Evolutionary conservation across 805 yeast species (phyloP), one percentile per base, ranked within the genome.

Genomic region (Zygosaccharomyces bailii): DNA sequence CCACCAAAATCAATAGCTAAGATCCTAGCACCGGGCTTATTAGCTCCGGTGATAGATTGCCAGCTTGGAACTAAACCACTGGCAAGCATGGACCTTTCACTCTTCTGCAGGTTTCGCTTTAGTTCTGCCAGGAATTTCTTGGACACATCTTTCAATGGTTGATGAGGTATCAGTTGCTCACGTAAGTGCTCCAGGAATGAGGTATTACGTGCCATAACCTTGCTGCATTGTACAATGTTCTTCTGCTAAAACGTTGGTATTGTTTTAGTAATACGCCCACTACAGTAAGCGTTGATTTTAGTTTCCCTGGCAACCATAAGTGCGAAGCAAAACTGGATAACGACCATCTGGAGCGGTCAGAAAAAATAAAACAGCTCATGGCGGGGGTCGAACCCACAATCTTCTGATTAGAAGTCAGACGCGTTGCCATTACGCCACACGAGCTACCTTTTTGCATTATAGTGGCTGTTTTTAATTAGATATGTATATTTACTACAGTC

Each of bases 401-500:
- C 75, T 71, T 70, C 74, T 71, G 75, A 71, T 71, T 71, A 70
- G 75, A 71, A 71, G 75, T 71, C 75, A 71, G 74, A 71, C 75
- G 75, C 75, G 75, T 71, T 71, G 75, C 75, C 75, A 71, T 71
- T 71, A 71, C 75, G 75, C 75, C 75, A 71, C 72, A 70, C 74
- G 68, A 71, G 75, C 75, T 63, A 40, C n/a, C n/a, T n/a, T 31
- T 16, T 20, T 17, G 36, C 29, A 30, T 34, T 13, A 19, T 6
- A 11, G 10, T 1, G 4, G n/a, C n/a, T n/a, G n/a, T n/a, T n/a
- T n/a, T n/a, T n/a, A n/a, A n/a, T n/a, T n/a, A n/a, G n/a, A n/a
- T n/a, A n/a, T n/a, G n/a, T n/a, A n/a, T n/a, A n/a, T n/a, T n/a
- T n/a, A n/a, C n/a, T n/a, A n/a, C n/a, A n/a, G n/a, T n/a, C n/a